Evolutionary conservation across 331 rosid genomes (phyloP), one percentile per base, ranked within the genome.

Genomic region (Prunus yedoensis): DNA sequence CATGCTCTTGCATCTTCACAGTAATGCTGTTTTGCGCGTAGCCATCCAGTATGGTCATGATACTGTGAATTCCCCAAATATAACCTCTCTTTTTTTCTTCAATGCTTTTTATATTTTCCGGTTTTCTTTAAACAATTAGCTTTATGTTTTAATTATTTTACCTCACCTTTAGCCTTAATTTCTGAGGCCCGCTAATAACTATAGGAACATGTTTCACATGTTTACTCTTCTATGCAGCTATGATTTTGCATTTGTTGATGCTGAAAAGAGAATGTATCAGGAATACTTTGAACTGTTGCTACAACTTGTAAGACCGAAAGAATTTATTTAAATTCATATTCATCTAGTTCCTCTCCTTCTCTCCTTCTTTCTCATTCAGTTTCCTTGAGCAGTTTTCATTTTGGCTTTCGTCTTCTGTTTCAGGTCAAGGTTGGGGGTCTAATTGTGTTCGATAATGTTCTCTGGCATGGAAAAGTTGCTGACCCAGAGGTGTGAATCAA

Each of bases 391-490:
- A 14, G 20, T 32, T 32, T 14, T 10, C 14, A 71, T 64, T 21
- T 71, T 43, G 30, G 49, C 47, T 54, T 16, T 70, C 66, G 50
- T 41, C 78, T 83, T 43, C 67, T 80, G 60, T 58, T 86, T 62
- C 83, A 91, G 98, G 90, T 94, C 78, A 90, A 93, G 67, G 90
- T 85, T 63, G 97, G 96, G 74, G 97, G 98, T 77, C 84, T 91
- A 23, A 90, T 91, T 59, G 92, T 94, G 70, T 82, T 94, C 20
- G 98, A 94, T 78, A 94, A 94, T 83, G 97, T 94, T 62, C 91
- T 94, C 52, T 94, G 98, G 98, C 94, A 90, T 68, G 98, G 98
- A 81, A 90, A 89, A 91, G 98, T 94, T 81, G 93, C 91, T 35
- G 95, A 94, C 58, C 86, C 91, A 3, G 77, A 78, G 97, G 98